Conservation (phyloP, 192 early-diverging fungal species). For the Thamnidium elegans region DNA sequence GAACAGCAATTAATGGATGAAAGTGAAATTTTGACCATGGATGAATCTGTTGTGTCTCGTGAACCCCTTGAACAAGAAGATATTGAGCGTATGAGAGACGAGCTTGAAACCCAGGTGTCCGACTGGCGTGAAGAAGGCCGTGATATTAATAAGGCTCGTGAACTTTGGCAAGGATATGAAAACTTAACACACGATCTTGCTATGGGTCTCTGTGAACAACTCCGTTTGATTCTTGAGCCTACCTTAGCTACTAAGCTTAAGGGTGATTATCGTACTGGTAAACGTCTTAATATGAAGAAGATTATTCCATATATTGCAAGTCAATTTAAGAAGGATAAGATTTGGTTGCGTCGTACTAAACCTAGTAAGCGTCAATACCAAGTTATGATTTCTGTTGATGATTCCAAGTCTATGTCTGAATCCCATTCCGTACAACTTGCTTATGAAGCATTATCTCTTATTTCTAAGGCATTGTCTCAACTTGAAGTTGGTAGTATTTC, state of each 20-base stretch:
- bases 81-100: slow-evolving; percentile 72
- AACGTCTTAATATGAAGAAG: slow-evolving; percentile 98
- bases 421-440: slow-evolving; percentile 85
- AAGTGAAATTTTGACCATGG: slow-evolving; percentile 31
- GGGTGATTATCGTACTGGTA: slow-evolving; percentile 97
- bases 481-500: slow-evolving; percentile 93
- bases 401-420: slow-evolving; percentile 97
- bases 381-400: slow-evolving; percentile 96
- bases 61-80: slow-evolving; percentile 53
- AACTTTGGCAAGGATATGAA: slow-evolving; percentile 90
- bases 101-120: slow-evolving; percentile 74
- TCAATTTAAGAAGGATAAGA: slow-evolving; percentile 99
- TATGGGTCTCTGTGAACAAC: slow-evolving; percentile 88
- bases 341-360: slow-evolving; percentile 97
- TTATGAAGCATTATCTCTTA: slow-evolving; percentile 89
- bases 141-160: slow-evolving; percentile 57
- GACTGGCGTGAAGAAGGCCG: slow-evolving; percentile 70
- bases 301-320: slow-evolving; percentile 99
- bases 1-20: slow-evolving; percentile 36
- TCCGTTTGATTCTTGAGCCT: slow-evolving; percentile 94
- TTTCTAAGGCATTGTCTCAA: slow-evolving; percentile 89
- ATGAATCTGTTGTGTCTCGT: slow-evolving; percentile 31
- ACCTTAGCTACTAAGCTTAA: slow-evolving; percentile 94
- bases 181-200: slow-evolving; percentile 88
- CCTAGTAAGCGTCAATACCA: slow-evolving; percentile 97